Evolutionary conservation across 495 filamentous ascomycete genomes (phyloP), one percentile per base, ranked within the genome.

Genomic region (Tetracladium setigerum): DNA sequence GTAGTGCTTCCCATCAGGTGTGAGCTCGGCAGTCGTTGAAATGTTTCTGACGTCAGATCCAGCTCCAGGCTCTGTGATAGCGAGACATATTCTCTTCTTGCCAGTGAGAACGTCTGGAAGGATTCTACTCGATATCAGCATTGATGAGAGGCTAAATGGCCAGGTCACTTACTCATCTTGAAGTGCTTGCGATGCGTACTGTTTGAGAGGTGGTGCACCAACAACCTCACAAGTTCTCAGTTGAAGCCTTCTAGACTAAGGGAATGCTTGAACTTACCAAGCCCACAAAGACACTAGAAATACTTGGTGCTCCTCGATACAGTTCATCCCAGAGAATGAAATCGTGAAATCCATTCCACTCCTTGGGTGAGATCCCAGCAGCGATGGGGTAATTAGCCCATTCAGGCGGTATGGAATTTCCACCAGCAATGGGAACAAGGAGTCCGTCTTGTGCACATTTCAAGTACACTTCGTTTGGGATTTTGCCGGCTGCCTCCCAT

Each of bases 1-100:
- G 66, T 91, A 97, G 66, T 95, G 86, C 75, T 96, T 96, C 61
- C 91, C 92, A 60, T 96, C 91, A 54, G 86, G 78, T 41, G 76
- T 82, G 32, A 95, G 84, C 73, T 94, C 94, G 30, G 91, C 91
- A 70, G 94, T 87, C 62, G 89, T 95, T 19, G 82, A 90, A 35
- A 97, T 68, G 67, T 92, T 96, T 46, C 89, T 89, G 12, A 97
- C 91, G 62, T 97, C 91, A 59, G 63, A 69, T 30, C 84, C 84
- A 4, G 82, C 85, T 67, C 85, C 83, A 35, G 85, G 86, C 62
- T 89, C 85, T 8, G 86, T 89, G 47, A 89, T 87, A 31, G 84
- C 84, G 22, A 89, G 70, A 64, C 91, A 97, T 56, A 97, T 95
- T 47, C 92, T 78, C 80, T 95, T 96, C 60, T 95, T 83, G 45